Percentiles rank a stretch among this genome's conserved stretches.
These are phyloP conservation scores for Boehmeria nivea DNA, from an alignment of 306 rosid species.

Conservation along the genomic window DNA sequence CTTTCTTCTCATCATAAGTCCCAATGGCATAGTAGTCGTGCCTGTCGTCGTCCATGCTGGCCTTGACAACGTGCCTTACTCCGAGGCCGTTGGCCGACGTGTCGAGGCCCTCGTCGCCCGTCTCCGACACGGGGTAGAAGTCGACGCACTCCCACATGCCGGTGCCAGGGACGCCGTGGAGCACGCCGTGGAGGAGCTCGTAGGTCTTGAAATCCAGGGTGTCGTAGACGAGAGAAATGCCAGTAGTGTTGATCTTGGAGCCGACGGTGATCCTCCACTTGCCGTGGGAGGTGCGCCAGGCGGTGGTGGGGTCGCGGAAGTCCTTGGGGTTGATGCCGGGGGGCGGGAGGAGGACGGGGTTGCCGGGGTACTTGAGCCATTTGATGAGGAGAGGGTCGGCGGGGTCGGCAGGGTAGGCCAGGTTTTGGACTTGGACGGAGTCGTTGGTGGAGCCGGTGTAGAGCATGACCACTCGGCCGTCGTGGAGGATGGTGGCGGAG, in stretches of 20 bases:
- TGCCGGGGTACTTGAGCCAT: constrained; percentile 64
- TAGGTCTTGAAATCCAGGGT: constrained; percentile 58
- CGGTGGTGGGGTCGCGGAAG: constrained; percentile 92
- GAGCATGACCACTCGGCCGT: constrained; percentile 58
- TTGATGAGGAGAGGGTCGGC: constrained; percentile 63
- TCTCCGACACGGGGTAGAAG: constrained; percentile 56
- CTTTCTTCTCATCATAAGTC: constrained; percentile 51
- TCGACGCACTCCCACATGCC: constrained; percentile 98
- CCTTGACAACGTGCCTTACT: constrained; percentile 72
- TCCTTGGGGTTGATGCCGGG: constrained; percentile 45
- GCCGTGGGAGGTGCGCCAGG: constrained; percentile 72
- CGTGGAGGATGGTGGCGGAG: constrained; percentile 70
- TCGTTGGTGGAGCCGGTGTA: constrained; percentile 82
- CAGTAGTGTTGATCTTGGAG: constrained; percentile 59
- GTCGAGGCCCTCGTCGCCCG: constrained; percentile 39
- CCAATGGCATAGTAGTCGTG: constrained; percentile 82
- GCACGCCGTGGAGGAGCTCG: constrained; percentile 39
- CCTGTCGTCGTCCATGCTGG: constrained; percentile 64
- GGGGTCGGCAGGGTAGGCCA: constrained; percentile 65
- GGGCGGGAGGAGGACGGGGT: constrained; percentile 74
- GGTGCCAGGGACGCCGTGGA: constrained; percentile 56
- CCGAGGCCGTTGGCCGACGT: constrained; percentile 46
- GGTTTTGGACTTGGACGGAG: constrained; percentile 70
- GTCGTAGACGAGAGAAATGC: constrained; percentile 63
- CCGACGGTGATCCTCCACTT: constrained; percentile 74